Base-by-base conservation (phyloP, 2,329 filamentous ascomycete genomes). In the Microcyclospora pomicola region DNA sequence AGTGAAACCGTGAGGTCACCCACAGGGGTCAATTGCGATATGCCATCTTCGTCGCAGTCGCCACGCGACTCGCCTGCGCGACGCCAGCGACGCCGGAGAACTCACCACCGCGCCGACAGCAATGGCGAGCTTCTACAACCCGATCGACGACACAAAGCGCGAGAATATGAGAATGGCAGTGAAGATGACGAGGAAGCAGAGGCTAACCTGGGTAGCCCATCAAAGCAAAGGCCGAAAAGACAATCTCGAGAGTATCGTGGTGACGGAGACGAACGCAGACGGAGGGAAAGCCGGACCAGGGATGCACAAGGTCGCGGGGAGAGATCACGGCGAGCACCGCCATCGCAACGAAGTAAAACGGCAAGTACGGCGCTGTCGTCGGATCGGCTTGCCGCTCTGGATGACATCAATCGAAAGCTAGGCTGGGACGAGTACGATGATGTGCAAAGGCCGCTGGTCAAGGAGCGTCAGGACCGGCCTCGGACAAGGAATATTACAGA, bases 311-410 rank as follows among this genome's bases (percentile, higher is more conserved):
- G n/a, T 38, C 40, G 7, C 5, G 19, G 19, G 7, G 19, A 24
- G 7, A 24, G 30, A 31, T 31, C 30, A n/a, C 5, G 12, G 28
- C 36, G 45, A 35, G 38, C 38, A 10, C 42, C 44, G 4, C 39
- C 40, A 31, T 48, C 48, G 10, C 37, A 47, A 28, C 42, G 42
- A 31, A 51, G 53, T 30, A 44, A 34, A 19, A 57, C 53, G 27
- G 49, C 50, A 5, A 54, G 51, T 14, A 59, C 59, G 15, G 50
- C 59, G 30, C 55, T 69, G 50, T 75, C 51, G 58, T 64, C 60
- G 42, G 72, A 75, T 48, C 75, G 79, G 5, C 59, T 87, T 35
- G 77, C 77, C 10, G 73, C 76, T 51, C 59, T 87, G 34, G 71
- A 84, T 49, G 67, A 73, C 35, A 61, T 72, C 38, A 78, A 82